Evolutionary conservation across 129 eudicot species (phyloP).

Genomic region (Cynara cardunculus): DNA sequence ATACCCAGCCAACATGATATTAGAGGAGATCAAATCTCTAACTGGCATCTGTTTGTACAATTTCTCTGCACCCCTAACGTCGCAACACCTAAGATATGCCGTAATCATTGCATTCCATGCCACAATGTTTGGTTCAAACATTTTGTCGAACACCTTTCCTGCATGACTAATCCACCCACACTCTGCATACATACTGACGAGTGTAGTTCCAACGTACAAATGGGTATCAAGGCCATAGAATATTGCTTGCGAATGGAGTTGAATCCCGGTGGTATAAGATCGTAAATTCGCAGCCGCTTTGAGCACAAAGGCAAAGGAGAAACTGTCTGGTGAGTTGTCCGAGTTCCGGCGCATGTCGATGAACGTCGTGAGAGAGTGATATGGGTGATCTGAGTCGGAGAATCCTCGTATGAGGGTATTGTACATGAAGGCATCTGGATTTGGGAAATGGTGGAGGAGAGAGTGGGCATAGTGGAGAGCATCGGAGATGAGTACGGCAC

Average conservation of each 20-base stretch:
- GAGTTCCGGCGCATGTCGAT: constrained; percentile 28
- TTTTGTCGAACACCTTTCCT: constrained; percentile 40
- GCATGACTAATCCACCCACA: constrained; percentile 25
- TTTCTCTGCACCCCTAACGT: constrained; percentile 30
- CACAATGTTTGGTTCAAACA: constrained; percentile 33
- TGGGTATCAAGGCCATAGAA: constrained; percentile 32
- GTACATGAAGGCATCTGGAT: constrained; percentile 41
- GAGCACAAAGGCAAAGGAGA: constrained; percentile 34
- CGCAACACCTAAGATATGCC: constrained; percentile 32
- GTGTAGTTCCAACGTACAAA: constrained; percentile 39
- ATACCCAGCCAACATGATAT: constrained; percentile 31
- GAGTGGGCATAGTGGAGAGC: constrained; percentile 35
- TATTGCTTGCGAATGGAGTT: constrained; percentile 25
- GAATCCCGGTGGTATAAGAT: constrained; percentile 22
- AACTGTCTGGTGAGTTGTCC: constrained; percentile 26
- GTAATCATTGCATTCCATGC: constrained; percentile 45
- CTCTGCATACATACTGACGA: constrained; percentile 40
- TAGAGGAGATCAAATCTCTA: constrained; percentile 23
- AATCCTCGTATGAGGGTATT: constrained; percentile 40
- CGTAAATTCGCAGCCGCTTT: constrained; percentile 38
- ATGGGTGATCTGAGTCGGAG: constrained; percentile 33
- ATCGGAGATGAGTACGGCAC: constrained; percentile 23
- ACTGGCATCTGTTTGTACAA: constrained; percentile 30
- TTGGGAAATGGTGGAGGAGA: constrained; percentile 25
- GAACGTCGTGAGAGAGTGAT: constrained; percentile 25